phyloP scores from a whole-genome alignment of 345 rosid genomes.

The Ailanthus altissimus region DNA sequence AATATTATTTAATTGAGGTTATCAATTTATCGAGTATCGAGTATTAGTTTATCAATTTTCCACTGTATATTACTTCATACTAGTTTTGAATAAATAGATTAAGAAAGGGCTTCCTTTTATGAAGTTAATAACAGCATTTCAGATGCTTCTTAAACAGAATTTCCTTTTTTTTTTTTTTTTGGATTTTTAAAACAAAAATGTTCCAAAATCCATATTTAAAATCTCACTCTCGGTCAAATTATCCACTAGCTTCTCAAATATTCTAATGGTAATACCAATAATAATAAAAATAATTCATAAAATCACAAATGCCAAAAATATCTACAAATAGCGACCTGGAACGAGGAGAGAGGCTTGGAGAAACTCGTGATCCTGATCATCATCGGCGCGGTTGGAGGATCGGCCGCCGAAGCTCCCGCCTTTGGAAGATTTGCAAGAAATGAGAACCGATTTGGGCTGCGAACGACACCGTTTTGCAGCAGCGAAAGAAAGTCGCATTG shows the following conservation, averaged over 20 bases:
- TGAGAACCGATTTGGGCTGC: conserved; percentile 21
- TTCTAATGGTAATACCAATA: too few relatives aligned
- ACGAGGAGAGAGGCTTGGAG: conserved; percentile 80
- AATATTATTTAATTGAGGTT: too few relatives aligned
- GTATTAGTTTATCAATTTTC: too few relatives aligned
- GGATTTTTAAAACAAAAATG: not conserved
- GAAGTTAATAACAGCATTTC: not conserved
- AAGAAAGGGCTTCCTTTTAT: too few relatives aligned
- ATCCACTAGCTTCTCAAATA: not conserved
- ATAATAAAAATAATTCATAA: not conserved
- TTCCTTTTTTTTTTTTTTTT: not conserved
- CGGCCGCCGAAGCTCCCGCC: conserved; percentile 48
- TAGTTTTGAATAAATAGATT: too few relatives aligned
- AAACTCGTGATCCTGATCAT: conserved; percentile 42
- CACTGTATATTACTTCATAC: too few relatives aligned
- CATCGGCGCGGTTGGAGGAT: conserved; percentile 36
- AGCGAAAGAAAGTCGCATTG: conserved; percentile 35
- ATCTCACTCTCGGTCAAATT: not conserved
- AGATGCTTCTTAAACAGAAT: not conserved
- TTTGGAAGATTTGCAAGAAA: conserved; percentile 51
- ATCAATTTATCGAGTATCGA: too few relatives aligned
- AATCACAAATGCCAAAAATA: not conserved
- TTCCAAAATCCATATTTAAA: not conserved
- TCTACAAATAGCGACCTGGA: conserved; percentile 47
- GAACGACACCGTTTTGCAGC: conserved; percentile 25